Conservation (phyloP, 2,329 filamentous ascomycete species). For the Scytalidium sp. region DNA sequence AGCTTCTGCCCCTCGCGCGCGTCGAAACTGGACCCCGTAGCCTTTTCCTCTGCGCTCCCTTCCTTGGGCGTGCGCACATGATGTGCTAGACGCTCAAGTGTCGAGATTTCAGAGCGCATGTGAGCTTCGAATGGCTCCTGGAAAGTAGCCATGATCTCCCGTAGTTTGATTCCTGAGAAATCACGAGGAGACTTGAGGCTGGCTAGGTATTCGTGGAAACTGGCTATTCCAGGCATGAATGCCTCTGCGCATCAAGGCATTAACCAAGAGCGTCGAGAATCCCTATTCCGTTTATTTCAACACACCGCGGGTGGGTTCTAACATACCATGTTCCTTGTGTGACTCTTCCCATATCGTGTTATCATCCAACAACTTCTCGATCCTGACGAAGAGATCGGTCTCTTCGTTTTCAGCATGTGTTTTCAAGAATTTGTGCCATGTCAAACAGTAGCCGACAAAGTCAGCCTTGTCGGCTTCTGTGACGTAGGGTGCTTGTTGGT, state of each 20-base stretch:
- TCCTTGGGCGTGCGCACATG: conserved; percentile 15
- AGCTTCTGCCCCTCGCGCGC: not conserved
- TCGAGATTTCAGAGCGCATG: conserved; percentile 45
- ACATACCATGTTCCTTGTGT: conserved; percentile 52
- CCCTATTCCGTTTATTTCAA: not conserved
- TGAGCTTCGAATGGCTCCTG: conserved; percentile 41
- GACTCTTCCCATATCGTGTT: conserved; percentile 49
- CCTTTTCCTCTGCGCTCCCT: conserved; percentile 9
- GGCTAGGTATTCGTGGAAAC: conserved; percentile 51
- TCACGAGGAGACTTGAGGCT: conserved; percentile 37
- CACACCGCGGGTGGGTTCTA: not conserved
- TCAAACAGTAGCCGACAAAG: conserved; percentile 56
- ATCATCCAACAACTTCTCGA: conserved; percentile 46
- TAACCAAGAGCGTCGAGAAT: too few species aligned
- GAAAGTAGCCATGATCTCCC: conserved; percentile 49
- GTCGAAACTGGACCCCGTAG: not conserved
- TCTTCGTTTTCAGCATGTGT: conserved; percentile 63
- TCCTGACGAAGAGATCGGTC: conserved; percentile 49
- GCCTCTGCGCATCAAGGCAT: conserved; percentile 28
- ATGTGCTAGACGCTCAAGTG: conserved; percentile 18
- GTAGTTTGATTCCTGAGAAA: conserved; percentile 42
- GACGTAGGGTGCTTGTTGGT: conserved; percentile 54
- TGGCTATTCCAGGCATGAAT: conserved; percentile 48
- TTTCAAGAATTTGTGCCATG: conserved; percentile 57
- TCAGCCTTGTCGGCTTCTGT: conserved; percentile 46